Evolutionary conservation across 2,329 filamentous ascomycete genomes (phyloP), one percentile per base, ranked within the genome.

Genomic region (Fusarium dlaminii): DNA sequence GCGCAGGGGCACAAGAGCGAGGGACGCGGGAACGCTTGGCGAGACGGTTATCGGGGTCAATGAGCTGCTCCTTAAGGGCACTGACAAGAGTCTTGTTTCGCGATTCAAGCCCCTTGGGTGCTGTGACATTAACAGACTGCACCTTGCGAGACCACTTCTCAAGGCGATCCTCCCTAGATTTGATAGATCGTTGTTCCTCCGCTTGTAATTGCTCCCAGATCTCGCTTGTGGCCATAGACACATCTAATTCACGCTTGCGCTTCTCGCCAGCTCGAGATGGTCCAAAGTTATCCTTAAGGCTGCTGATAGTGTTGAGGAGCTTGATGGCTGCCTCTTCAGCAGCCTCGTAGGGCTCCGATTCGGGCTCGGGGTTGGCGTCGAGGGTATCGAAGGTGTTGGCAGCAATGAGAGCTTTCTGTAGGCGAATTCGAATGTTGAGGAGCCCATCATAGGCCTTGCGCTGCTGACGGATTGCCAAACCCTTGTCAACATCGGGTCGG

Each of bases 131-230:
- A 52, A 94, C 91, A 39, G 81, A 81, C 61, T 83, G 82, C 40
- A 85, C 84, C 82, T 96, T 96, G 65, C 87, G 86, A 24, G 95
- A 96, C 96, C 96, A 99, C 82, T 97, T 97, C 79, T 98, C 92
- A 18, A 99, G 87, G 2, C 92, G 89, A 27, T 90, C 88, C 73
- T 92, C 91, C 61, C 96, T 91, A 75, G 91, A 89, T 10, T 88
- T 83, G 29, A 88, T 78, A 2, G 88, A 86, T 6, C 86, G 83
- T 32, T 87, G 80, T 79, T 98, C 95, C 13, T 92, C 86, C 5
- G 86, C 84, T 71, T 90, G 84, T 84, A 96, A 92, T 54, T 90
- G 88, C 20, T 89, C 86, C 94, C 94, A 97, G 5, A 98, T 90
- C 5, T 90, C 87, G 22, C 89, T 85, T 14, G 87, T 91, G 3